These are phyloP conservation scores for Hyaloperonospora brassicae DNA, from an alignment of 352 stramenopile genomes.

Conservation along the genomic window DNA sequence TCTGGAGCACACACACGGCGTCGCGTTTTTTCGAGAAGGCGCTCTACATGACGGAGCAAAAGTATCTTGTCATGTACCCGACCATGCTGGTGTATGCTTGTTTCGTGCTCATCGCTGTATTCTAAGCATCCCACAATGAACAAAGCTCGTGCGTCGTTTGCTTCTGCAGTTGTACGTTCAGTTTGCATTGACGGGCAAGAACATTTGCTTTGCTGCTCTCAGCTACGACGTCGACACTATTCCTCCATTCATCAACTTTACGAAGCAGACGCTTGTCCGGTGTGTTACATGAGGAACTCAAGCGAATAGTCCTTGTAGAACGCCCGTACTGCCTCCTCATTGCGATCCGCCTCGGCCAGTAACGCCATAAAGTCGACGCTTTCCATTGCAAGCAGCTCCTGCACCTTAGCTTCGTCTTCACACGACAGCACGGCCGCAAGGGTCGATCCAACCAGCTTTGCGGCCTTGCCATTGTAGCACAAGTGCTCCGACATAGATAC, in stretches of 20 bases:
- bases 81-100: slow-evolving; percentile 94
- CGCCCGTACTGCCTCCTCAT: slow-evolving; percentile 25
- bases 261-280: slow-evolving; percentile 7
- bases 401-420: slow-evolving; percentile 35
- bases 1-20: slow-evolving; percentile 92
- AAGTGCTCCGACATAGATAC: slow-evolving; percentile 42
- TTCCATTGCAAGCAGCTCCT: slow-evolving; percentile 28
- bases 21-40: slow-evolving; percentile 95
- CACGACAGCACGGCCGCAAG: slow-evolving; percentile 27
- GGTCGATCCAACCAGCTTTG: slow-evolving; percentile 49
- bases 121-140: slow-evolving; percentile 50
- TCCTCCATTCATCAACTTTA: slow-evolving; percentile 20
- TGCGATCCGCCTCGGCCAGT: slow-evolving; percentile 35
- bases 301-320: slow-evolving; percentile 42
- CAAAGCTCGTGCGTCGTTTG: not conserved
- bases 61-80: slow-evolving; percentile 97
- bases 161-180: not conserved
- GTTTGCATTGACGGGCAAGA: slow-evolving; percentile 2
- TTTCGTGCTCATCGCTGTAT: slow-evolving; percentile 99
- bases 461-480: slow-evolving; percentile 51
- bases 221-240: slow-evolving; percentile 22
- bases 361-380: slow-evolving; percentile 36
- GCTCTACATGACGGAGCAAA: slow-evolving; percentile 91
- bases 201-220: slow-evolving; percentile 23
- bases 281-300: slow-evolving; percentile 32